Percentiles rank a stretch among this genome's conserved stretches.
phyloP scores from a whole-genome alignment of 2,329 filamentous ascomycete species.

The Neonectria faginata region DNA sequence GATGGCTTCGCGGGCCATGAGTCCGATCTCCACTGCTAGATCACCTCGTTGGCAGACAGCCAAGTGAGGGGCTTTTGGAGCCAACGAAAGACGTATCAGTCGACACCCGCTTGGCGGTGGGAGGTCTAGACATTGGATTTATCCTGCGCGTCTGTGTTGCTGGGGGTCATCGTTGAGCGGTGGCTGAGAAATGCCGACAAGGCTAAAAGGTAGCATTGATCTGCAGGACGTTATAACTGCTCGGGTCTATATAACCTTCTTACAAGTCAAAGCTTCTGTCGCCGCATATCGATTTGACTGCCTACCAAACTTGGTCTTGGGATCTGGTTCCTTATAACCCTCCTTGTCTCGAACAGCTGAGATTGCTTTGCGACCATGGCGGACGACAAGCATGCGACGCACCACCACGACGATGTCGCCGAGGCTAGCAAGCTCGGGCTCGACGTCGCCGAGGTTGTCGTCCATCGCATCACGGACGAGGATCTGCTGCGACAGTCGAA shows the following conservation, averaged over 20 bases:
- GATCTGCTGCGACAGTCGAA: conserved; percentile 37
- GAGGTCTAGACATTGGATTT: conserved; percentile 14
- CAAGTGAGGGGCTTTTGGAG: conserved; percentile 6
- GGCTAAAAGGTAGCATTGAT: conserved; percentile 8
- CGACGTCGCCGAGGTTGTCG: conserved; percentile 37
- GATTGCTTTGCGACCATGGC: conserved; percentile 9
- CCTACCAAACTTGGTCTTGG: neutral
- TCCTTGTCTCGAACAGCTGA: neutral
- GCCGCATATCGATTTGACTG: neutral
- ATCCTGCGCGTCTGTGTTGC: conserved; percentile 10
- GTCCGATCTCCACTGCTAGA: conserved; percentile 13
- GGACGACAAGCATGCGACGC: conserved; percentile 6
- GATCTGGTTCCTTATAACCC: neutral
- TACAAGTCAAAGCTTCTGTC: neutral
- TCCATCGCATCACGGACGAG: conserved; percentile 38
- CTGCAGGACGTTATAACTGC: neutral
- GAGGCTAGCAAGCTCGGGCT: conserved; percentile 38
- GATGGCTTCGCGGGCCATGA: conserved; percentile 30
- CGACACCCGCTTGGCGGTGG: conserved; percentile 9
- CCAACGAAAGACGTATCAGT: conserved; percentile 4
- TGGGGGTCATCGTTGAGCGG: neutral
- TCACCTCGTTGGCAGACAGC: neutral
- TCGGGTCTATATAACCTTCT: conserved; percentile 18
- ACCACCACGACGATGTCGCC: conserved; percentile 36
- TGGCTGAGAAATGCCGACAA: conserved; percentile 14